phyloP scores from a whole-genome alignment of 2,329 filamentous ascomycete species.

The Ceratocystis alfenasii region DNA sequence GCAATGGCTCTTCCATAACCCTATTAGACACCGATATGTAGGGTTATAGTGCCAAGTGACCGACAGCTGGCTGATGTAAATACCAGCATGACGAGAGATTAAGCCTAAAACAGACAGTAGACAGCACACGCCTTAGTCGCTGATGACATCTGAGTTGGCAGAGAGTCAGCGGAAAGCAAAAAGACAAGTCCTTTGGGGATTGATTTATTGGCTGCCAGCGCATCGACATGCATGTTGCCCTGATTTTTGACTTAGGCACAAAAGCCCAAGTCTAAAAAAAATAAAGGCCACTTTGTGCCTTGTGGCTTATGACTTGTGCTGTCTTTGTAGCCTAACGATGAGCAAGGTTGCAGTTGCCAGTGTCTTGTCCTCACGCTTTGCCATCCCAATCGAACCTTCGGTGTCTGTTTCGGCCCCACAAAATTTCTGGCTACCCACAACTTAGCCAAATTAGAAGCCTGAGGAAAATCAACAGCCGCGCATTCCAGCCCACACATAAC shows the following conservation, averaged over 20 bases:
- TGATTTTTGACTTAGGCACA: neutral
- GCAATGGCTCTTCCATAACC: neutral
- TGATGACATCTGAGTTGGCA: neutral
- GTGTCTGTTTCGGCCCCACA: neutral
- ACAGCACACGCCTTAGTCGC: neutral
- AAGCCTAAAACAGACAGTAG: neutral
- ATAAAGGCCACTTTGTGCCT: neutral
- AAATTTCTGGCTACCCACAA: neutral
- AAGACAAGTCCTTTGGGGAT: neutral
- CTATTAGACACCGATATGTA: neutral
- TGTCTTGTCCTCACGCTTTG: neutral
- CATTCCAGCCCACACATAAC: slow-evolving; percentile 3
- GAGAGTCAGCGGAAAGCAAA: neutral
- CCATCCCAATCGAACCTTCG: neutral
- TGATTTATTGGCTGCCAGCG: neutral
- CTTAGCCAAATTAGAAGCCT: slow-evolving; percentile 8
- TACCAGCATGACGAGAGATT: neutral
- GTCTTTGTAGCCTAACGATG: neutral
- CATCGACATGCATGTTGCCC: slow-evolving; percentile 4
- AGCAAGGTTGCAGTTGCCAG: neutral
- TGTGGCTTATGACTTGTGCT: neutral
- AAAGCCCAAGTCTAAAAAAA: neutral
- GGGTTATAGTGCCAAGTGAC: neutral
- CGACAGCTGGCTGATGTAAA: neutral
- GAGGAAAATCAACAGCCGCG: slow-evolving; percentile 4